Evolutionary conservation across 2,329 filamentous ascomycete genomes (phyloP).

Genomic region (Fusarium longipes): DNA sequence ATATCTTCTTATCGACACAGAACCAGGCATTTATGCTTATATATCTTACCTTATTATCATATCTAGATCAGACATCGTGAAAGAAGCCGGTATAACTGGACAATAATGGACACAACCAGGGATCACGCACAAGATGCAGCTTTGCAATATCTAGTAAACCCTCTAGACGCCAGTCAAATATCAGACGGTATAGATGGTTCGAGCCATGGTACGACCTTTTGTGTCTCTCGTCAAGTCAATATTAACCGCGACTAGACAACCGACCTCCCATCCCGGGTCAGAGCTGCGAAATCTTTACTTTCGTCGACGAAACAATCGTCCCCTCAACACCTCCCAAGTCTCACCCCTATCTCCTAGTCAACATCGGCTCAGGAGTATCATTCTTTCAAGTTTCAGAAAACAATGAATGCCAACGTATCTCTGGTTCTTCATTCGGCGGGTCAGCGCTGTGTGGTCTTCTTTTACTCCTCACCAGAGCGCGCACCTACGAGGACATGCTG

Average conservation of each 20-base stretch:
- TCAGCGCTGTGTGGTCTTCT: slow-evolving; percentile 96
- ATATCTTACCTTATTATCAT: background rate
- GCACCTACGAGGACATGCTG: slow-evolving; percentile 97
- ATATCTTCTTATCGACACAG: background rate
- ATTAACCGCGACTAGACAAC: background rate
- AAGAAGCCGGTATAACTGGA: rapidly evolving
- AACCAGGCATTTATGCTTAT: background rate
- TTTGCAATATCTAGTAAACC: background rate
- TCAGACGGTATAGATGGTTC: slow-evolving; percentile 19
- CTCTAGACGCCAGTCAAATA: background rate
- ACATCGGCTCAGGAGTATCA: slow-evolving; percentile 95
- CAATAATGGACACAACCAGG: background rate
- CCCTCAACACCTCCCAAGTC: slow-evolving; percentile 83
- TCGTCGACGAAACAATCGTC: slow-evolving; percentile 89
- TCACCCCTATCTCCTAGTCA: slow-evolving; percentile 96
- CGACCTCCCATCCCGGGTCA: slow-evolving; percentile 11
- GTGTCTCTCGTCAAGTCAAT: rapidly evolving
- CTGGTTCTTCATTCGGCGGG: slow-evolving; percentile 92
- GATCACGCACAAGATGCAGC: background rate
- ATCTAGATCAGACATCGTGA: too few species aligned
- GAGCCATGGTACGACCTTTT: slow-evolving; percentile 9
- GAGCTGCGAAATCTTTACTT: slow-evolving; percentile 89
- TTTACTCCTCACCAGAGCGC: slow-evolving; percentile 88
- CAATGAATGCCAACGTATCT: slow-evolving; percentile 86
- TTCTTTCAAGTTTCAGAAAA: slow-evolving; percentile 97